Evolutionary conservation across 108 stramenopile genomes (phyloP).

Genomic region (Cyclostephanos invisitatus): DNA sequence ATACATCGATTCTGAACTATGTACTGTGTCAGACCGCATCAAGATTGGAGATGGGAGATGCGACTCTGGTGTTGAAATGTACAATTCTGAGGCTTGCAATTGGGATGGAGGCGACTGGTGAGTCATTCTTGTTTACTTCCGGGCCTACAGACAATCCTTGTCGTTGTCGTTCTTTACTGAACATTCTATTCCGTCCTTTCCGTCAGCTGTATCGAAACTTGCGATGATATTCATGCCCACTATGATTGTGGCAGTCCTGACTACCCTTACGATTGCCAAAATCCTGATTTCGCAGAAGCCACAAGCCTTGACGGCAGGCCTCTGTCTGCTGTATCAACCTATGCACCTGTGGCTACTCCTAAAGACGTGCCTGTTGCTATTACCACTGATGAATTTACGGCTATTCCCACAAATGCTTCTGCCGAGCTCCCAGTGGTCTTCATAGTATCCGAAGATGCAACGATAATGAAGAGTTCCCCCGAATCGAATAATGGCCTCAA

Average conservation of each 20-base stretch:
- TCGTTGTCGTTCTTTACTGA: neutral
- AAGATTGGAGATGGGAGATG: conserved; percentile 51
- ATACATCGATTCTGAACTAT: conserved; percentile 34
- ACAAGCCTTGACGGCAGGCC: too few relatives aligned
- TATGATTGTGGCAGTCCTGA: conserved; percentile 43
- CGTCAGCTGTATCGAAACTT: conserved; percentile 32
- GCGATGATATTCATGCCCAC: conserved; percentile 34
- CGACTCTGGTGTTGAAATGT: conserved; percentile 38
- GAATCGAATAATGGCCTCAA: too few relatives aligned
- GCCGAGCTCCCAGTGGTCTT: too few relatives aligned
- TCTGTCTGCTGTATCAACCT: neutral
- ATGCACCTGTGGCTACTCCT: neutral
- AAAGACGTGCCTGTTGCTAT: too few relatives aligned
- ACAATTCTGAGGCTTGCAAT: conserved; percentile 50
- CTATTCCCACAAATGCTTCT: too few relatives aligned
- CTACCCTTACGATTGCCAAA: conserved; percentile 45
- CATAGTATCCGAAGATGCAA: too few relatives aligned
- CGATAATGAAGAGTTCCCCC: too few relatives aligned
- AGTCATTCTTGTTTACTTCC: neutral
- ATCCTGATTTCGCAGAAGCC: conserved; percentile 11
- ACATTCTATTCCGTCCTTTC: neutral
- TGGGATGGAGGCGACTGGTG: conserved; percentile 46
- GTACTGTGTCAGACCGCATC: conserved; percentile 41
- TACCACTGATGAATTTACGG: too few relatives aligned
- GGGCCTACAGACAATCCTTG: neutral